phyloP scores from a whole-genome alignment of 768 basidiomycete species.

The Dioszegia crocea region DNA sequence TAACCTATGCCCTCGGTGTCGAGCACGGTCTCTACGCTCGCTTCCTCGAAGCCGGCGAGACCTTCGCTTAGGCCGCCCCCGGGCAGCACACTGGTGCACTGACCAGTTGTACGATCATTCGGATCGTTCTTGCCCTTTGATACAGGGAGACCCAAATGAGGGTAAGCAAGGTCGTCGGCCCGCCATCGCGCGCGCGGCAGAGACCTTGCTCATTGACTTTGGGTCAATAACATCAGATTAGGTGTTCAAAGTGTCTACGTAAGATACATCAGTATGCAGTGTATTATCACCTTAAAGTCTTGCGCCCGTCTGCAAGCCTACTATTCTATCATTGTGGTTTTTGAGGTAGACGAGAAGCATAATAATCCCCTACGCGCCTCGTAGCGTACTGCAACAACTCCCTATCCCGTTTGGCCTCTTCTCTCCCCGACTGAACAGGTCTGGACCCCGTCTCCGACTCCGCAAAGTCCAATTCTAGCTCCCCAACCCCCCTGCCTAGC shows the following conservation, averaged over 20 bases:
- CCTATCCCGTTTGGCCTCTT: conserved; percentile 9
- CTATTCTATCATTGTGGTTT: conserved; percentile 1
- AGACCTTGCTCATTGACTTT: background rate
- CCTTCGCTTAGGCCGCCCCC: background rate
- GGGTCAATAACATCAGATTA: background rate
- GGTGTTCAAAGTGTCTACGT: background rate
- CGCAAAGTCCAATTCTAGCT: conserved; percentile 21
- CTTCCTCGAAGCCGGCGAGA: conserved; percentile 4
- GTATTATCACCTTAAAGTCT: background rate
- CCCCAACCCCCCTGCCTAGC: conserved; percentile 22
- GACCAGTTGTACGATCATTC: background rate
- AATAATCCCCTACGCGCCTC: conserved; percentile 34
- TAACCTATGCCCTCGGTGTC: conserved; percentile 78
- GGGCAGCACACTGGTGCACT: background rate
- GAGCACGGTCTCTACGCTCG: conserved; percentile 64
- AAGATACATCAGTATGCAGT: background rate
- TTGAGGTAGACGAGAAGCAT: conserved; percentile 16
- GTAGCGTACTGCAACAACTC: conserved; percentile 34
- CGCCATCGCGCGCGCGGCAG: background rate
- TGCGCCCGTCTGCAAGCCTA: background rate
- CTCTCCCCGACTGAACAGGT: background rate
- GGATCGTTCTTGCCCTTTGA: conserved; percentile 3
- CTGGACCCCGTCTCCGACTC: background rate
- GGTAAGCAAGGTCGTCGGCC: background rate
- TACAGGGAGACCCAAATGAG: background rate